Conservation (phyloP, 2,329 filamentous ascomycete genomes). For the Helotiales sp. region DNA sequence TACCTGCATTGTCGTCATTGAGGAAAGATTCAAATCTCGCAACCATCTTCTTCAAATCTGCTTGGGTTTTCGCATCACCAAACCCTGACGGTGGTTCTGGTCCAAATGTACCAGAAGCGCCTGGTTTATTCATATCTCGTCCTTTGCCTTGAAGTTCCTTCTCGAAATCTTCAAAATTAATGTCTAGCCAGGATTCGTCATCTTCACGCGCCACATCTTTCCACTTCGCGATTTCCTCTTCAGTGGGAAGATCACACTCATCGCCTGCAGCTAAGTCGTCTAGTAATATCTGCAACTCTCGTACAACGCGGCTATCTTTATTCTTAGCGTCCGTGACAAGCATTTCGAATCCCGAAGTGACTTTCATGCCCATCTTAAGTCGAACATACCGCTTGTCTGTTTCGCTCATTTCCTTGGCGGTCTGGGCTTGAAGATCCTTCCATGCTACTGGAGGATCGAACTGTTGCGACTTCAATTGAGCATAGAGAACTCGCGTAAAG, state of each 20-base stretch:
- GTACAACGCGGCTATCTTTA: conserved; percentile 65
- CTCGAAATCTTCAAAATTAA: conserved; percentile 88
- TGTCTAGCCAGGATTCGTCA: conserved; percentile 88
- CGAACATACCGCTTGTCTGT: conserved; percentile 31
- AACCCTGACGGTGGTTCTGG: conserved; percentile 46
- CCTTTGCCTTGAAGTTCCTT: conserved; percentile 63
- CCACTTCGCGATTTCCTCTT: conserved; percentile 75
- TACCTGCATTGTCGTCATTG: conserved; percentile 78
- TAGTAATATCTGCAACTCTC: conserved; percentile 75
- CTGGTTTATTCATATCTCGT: conserved; percentile 39
- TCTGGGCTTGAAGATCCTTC: conserved; percentile 40
- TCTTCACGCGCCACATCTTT: conserved; percentile 63
- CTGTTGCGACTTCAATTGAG: conserved; percentile 83
- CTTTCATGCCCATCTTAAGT: conserved; percentile 81
- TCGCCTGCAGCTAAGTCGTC: conserved; percentile 61
- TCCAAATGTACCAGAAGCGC: conserved; percentile 26
- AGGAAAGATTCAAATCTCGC: conserved; percentile 91
- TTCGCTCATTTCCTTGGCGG: conserved; percentile 27
- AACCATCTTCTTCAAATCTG: conserved; percentile 86
- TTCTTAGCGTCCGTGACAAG: conserved; percentile 68
- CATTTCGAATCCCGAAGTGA: conserved; percentile 90
- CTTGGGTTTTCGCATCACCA: conserved; percentile 67
- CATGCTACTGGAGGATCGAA: conserved; percentile 65
- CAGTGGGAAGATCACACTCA: conserved; percentile 58
- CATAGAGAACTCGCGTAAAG: conserved; percentile 88